Conservation (phyloP, 139 green algal genomes). For the Mychonastes homosphaera region DNA sequence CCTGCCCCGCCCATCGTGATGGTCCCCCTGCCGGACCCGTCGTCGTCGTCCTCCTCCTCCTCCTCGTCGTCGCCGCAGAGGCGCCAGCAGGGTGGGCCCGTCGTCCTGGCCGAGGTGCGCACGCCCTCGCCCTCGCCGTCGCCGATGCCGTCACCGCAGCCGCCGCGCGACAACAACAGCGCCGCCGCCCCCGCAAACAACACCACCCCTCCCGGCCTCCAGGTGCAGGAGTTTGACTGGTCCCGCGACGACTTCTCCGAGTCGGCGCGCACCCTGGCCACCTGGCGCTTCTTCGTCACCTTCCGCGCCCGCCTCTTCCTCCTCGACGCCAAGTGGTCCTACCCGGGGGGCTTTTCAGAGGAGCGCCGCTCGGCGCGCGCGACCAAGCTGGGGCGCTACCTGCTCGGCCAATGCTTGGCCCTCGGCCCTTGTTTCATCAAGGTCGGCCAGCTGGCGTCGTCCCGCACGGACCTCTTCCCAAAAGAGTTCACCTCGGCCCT, state of each 20-base stretch:
- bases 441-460: slow-evolving; percentile 63
- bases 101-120: too few species aligned
- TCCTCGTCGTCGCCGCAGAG: too few species aligned
- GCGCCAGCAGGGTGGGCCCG: too few species aligned
- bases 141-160: too few species aligned
- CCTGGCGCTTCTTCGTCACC: slow-evolving; percentile 72
- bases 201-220: too few species aligned
- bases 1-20: too few species aligned
- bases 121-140: too few species aligned
- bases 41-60: too few species aligned
- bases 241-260: neutral
- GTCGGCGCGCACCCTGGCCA: slow-evolving; percentile 38
- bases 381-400: slow-evolving; percentile 39
- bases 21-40: too few species aligned
- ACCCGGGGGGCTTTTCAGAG: slow-evolving; percentile 48
- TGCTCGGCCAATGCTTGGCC: slow-evolving; percentile 49
- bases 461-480: slow-evolving; percentile 65
- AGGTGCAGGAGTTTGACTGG: too few species aligned
- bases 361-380: slow-evolving; percentile 36
- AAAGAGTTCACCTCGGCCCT: slow-evolving; percentile 13
- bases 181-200: too few species aligned
- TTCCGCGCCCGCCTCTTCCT: slow-evolving; percentile 62
- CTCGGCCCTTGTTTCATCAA: slow-evolving; percentile 85
- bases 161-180: too few species aligned
- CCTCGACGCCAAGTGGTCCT: slow-evolving; percentile 73